These are phyloP conservation scores for Scheffersomyces coipomensis DNA, from an alignment of 805 yeast genomes.

Conservation along the genomic window DNA sequence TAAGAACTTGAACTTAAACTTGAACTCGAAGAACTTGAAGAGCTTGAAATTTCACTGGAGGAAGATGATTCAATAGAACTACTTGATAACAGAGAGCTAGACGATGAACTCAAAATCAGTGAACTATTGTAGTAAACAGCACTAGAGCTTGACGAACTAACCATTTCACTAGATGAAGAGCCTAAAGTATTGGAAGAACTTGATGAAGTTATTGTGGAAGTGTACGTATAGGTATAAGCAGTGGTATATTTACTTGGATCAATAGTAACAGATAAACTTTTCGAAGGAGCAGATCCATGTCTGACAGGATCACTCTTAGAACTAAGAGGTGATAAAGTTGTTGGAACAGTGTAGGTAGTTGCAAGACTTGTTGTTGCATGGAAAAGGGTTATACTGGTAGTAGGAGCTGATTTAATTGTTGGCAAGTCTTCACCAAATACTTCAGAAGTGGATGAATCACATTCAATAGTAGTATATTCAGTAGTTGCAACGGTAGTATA, in stretches of 20 bases:
- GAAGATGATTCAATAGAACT: conserved; percentile 7
- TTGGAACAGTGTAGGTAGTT: conserved; percentile 15
- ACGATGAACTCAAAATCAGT: neutral
- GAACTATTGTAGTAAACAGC: neutral
- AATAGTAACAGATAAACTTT: conserved; percentile 21
- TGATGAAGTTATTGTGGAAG: neutral
- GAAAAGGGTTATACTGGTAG: conserved; percentile 28
- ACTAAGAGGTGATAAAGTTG: conserved; percentile 16
- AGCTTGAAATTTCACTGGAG: conserved; percentile 2
- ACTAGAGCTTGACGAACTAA: neutral
- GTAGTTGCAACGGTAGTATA: conserved; percentile 10
- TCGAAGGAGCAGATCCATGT: conserved; percentile 21
- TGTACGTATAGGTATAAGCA: conserved; percentile 1
- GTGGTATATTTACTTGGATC: conserved; percentile 9
- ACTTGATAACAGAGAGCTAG: conserved; percentile 5
- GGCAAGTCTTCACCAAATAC: conserved; percentile 2
- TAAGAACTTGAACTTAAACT: conserved; percentile 5
- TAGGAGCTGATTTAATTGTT: conserved; percentile 16
- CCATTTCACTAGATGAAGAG: neutral
- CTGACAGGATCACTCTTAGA: conserved; percentile 28
- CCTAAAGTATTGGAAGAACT: neutral
- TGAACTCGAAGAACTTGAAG: conserved; percentile 4
- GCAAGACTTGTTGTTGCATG: conserved; percentile 22
- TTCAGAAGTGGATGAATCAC: neutral
- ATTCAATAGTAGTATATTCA: conserved; percentile 1